These are phyloP conservation scores for Colletotrichum spinosum DNA, from an alignment of 2,329 filamentous ascomycete species.

Conservation along the genomic window DNA sequence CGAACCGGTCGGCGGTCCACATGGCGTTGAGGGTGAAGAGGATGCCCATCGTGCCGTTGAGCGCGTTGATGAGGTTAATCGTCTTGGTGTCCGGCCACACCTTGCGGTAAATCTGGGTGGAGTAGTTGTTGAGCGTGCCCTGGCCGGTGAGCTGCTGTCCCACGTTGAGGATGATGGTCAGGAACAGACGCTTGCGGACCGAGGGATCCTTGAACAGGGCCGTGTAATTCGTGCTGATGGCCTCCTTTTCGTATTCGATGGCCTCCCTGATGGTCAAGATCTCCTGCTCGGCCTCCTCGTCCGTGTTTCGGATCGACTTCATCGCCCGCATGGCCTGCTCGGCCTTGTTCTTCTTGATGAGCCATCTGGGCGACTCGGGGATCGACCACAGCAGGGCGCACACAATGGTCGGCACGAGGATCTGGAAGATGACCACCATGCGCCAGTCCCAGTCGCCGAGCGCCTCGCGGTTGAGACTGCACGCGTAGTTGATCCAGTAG, in stretches of 20 bases:
- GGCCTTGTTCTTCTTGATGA: constrained; percentile 69
- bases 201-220: constrained; percentile 78
- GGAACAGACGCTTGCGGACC: constrained; percentile 72
- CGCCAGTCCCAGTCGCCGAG: constrained; percentile 80
- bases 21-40: constrained; percentile 75
- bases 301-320: constrained; percentile 69
- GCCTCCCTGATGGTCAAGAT: constrained; percentile 73
- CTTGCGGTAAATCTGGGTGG: constrained; percentile 76
- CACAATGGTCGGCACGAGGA: constrained; percentile 73
- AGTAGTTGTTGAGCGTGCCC: constrained; percentile 47
- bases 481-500: constrained; percentile 67
- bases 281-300: constrained; percentile 75
- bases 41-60: constrained; percentile 76
- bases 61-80: constrained; percentile 74
- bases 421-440: constrained; percentile 78
- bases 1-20: constrained; percentile 76
- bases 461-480: constrained; percentile 62
- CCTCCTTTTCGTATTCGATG: constrained; percentile 77
- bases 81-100: constrained; percentile 68
- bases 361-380: constrained; percentile 77
- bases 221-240: constrained; percentile 68
- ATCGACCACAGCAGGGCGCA: constrained; percentile 71
- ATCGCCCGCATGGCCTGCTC: constrained; percentile 69
- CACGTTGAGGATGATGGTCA: constrained; percentile 75
- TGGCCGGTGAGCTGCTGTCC: constrained; percentile 68